Evolutionary conservation across 2,329 filamentous ascomycete genomes (phyloP).

Genomic region (Colletotrichum tanaceti): DNA sequence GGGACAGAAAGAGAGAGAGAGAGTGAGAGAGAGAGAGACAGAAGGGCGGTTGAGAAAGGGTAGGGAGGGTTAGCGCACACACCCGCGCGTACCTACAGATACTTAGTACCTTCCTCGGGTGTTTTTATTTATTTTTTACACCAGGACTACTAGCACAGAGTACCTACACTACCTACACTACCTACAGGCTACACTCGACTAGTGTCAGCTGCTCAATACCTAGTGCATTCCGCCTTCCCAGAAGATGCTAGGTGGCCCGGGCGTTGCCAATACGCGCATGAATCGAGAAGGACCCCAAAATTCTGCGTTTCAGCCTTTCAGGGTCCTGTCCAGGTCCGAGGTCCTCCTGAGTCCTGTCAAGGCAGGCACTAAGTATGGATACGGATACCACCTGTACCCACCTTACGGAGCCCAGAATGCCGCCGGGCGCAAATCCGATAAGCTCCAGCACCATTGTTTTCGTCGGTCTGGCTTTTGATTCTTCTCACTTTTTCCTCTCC

Average conservation of each 20-base stretch:
- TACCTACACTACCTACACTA: too few species aligned
- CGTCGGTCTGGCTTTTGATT: neutral
- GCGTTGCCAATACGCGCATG: constrained; percentile 15
- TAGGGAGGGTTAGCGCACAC: too few species aligned
- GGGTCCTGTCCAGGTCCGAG: constrained; percentile 33
- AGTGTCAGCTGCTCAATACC: too few species aligned
- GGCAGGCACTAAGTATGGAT: too few species aligned
- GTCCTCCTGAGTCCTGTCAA: neutral
- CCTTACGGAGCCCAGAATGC: neutral
- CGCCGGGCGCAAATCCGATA: constrained; percentile 15
- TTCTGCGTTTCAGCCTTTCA: constrained; percentile 37
- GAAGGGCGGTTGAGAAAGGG: neutral
- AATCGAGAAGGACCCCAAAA: constrained; percentile 25
- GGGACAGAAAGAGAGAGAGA: neutral
- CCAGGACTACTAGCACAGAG: too few species aligned
- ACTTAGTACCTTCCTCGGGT: too few species aligned
- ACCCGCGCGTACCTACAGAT: too few species aligned
- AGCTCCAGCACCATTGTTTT: constrained; percentile 4
- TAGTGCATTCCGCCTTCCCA: too few species aligned
- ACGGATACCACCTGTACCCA: too few species aligned
- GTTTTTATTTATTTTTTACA: too few species aligned
- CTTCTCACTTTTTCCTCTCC: neutral
- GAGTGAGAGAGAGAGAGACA: neutral
- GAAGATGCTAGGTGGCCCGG: too few species aligned
- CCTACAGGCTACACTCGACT: too few species aligned